Evolutionary conservation across 1,284 basidiomycete species (phyloP).

Genomic region (Phellinidium pouzarii): DNA sequence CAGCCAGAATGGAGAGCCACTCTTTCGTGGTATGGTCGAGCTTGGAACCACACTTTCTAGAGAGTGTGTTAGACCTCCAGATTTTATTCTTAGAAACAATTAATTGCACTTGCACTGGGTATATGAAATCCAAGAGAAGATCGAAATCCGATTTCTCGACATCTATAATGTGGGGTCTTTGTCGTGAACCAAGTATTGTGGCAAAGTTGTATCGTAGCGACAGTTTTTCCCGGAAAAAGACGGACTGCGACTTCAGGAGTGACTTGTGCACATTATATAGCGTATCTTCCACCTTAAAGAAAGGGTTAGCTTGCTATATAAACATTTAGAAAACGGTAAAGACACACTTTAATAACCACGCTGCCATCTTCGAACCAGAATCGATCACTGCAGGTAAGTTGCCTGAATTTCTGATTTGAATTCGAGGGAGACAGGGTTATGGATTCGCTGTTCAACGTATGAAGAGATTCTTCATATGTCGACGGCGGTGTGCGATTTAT

Average conservation of each 20-base stretch:
- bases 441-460: neutral
- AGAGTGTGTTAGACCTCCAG: too few species aligned
- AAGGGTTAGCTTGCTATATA: neutral
- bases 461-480: too few species aligned
- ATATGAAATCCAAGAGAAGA: slow-evolving; percentile 4
- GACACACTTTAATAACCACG: neutral
- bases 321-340: neutral
- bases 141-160: slow-evolving; percentile 2
- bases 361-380: slow-evolving; percentile 11
- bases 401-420: neutral
- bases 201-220: neutral
- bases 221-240: neutral
- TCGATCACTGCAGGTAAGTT: neutral
- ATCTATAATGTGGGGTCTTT: neutral
- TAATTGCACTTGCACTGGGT: neutral
- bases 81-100: neutral
- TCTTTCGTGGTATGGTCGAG: neutral
- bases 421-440: too few species aligned
- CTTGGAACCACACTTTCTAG: neutral
- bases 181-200: neutral
- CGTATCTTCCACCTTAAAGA: neutral
- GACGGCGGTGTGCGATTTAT: too few species aligned
- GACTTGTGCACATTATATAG: slow-evolving; percentile 6
- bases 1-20: neutral
- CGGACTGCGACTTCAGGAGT: neutral